A percentile compares a stretch with the other conserved stretches of the same genome.
These are phyloP conservation scores for Backusella psychrophila DNA, from an alignment of 192 early-diverging fungal species.

Conservation along the genomic window DNA sequence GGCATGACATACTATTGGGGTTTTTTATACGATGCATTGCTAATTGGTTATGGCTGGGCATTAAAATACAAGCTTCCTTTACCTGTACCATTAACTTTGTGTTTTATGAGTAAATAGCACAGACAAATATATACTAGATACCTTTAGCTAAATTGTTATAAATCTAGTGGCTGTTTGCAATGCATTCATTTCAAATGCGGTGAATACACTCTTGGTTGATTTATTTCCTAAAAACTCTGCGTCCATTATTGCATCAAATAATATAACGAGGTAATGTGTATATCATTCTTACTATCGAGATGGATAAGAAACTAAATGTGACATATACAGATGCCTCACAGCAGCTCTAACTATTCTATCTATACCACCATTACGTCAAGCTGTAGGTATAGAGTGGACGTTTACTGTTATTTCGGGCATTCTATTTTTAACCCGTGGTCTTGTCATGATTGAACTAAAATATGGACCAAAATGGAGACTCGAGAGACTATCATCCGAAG, in stretches of 20 bases:
- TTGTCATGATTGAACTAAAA: not conserved
- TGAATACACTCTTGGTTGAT: not conserved
- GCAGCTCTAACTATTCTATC: not conserved
- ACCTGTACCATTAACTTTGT: constrained; percentile 2
- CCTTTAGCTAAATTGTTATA: not conserved
- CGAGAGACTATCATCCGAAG: not conserved
- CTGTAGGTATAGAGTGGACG: not conserved
- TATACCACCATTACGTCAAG: not conserved
- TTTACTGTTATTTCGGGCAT: not conserved
- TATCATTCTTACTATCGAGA: not conserved
- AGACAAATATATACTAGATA: too few species aligned
- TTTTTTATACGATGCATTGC: not conserved
- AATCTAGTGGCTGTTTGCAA: not conserved
- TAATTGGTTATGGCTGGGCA: constrained; percentile 20
- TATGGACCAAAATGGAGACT: not conserved
- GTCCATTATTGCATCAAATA: not conserved
- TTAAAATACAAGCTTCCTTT: constrained; percentile 9
- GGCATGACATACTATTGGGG: constrained; percentile 9
- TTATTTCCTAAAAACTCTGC: not conserved
- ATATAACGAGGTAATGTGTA: not conserved
- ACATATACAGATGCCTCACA: not conserved
- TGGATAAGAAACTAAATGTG: too few species aligned
- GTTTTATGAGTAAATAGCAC: constrained; percentile 16
- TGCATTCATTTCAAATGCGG: not conserved
- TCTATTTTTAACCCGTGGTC: not conserved